Conservation (phyloP, 1,284 basidiomycete species). For the Pseudozyma thailandica region DNA sequence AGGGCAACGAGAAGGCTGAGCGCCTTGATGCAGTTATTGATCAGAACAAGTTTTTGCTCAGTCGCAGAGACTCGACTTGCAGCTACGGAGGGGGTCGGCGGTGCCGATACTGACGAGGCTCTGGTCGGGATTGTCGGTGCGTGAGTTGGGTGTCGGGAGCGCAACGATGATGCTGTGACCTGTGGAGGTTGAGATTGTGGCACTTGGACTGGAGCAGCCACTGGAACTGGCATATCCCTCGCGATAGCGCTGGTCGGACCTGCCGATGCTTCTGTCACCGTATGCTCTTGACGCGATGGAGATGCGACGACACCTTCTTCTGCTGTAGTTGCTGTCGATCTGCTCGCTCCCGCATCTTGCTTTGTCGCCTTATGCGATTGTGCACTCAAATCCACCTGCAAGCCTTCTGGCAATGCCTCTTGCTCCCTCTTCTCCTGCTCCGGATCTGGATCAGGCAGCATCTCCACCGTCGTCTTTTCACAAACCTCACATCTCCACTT, state of each 20-base stretch:
- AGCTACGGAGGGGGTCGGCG: not conserved
- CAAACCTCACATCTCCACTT: slow-evolving; percentile 52
- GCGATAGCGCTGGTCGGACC: not conserved
- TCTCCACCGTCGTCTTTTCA: slow-evolving; percentile 30
- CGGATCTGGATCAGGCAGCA: slow-evolving; percentile 36
- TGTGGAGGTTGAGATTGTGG: not conserved
- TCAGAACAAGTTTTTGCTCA: slow-evolving; percentile 29
- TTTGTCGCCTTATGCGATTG: slow-evolving; percentile 11
- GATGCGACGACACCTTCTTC: not conserved
- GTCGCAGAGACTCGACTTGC: slow-evolving; percentile 12
- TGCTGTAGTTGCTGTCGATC: not conserved
- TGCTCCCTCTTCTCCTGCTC: not conserved
- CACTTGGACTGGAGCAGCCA: no score
- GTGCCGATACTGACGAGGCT: slow-evolving; percentile 4
- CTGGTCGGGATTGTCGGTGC: slow-evolving; percentile 1
- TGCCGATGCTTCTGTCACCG: not conserved
- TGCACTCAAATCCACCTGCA: slow-evolving; percentile 28
- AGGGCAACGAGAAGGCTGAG: slow-evolving; percentile 40
- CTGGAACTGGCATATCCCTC: not conserved
- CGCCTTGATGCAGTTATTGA: slow-evolving; percentile 48
- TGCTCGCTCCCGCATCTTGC: not conserved
- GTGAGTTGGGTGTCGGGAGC: not conserved
- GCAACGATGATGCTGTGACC: not conserved
- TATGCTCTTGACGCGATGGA: not conserved
- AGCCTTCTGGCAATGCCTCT: slow-evolving; percentile 27